Base-by-base conservation (phyloP, 805 yeast genomes). In the Yarrowia divulgata region DNA sequence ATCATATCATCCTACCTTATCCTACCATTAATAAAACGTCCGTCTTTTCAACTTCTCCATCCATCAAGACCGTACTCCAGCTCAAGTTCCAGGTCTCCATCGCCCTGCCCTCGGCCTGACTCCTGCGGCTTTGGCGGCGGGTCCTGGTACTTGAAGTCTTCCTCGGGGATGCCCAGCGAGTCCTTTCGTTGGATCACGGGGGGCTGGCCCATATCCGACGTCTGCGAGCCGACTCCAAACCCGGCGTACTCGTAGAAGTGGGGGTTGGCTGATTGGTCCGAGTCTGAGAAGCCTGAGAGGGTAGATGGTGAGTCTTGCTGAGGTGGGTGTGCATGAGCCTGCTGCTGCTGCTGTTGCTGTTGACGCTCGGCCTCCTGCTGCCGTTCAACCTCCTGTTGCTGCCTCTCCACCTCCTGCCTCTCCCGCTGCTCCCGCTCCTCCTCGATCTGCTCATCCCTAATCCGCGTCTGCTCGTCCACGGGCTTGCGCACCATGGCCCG, bases 401-500 rank as follows among this genome's bases (percentile, higher is more conserved):
- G 55, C 8, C 69, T 74, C 46, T 71, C 76, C 49, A 70, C 75
- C 52, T 73, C 79, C 34, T 49, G 39, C 39, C 70, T 73, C 52
- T 76, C 78, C 45, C 75, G 49, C 49, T 73, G 71, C n/a, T n/a
- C n/a, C n/a, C 70, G 78, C 74, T 73, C 76, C 64, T 76, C 77
- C 40, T 72, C 72, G 23, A 74, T 76, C 39, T 70, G 73, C 40
- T 71, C 73, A n/a, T 71, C 71, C 64, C 76, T 75, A 29, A 73
- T 75, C 10, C 67, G 74, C 8, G 50, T 68, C 67, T 70, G 62
- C 78, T 73, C 63, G 71, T 52, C 79, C 78, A 89, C 81, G 6
- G 96, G 96, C 76, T 84, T 86, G 75, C 97, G 84, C 5, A 92
- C 97, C 80, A 88, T 88, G 49, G 86, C 90, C 74, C 97, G 85